Percentiles rank a stretch among this genome's conserved stretches.
Conservation (phyloP, 2,329 filamentous ascomycete species). For the Talaromyces albobiverticillius region DNA sequence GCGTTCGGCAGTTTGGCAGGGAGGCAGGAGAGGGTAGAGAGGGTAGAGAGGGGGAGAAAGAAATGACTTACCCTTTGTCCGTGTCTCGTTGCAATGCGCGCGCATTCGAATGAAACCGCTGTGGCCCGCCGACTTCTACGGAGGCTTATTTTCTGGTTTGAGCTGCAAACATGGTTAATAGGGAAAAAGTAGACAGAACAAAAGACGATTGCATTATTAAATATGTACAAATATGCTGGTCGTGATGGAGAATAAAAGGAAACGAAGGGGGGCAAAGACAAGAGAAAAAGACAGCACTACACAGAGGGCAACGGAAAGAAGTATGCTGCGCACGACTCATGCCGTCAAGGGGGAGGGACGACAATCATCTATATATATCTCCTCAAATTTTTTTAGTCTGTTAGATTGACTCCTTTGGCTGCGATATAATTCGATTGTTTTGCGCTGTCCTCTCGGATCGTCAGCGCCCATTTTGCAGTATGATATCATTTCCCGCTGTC, state of each 20-base stretch:
- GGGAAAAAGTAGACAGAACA: too few relatives aligned
- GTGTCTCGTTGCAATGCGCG: too few relatives aligned
- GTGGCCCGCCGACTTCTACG: too few relatives aligned
- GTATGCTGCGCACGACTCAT: too few relatives aligned
- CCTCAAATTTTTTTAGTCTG: neutral
- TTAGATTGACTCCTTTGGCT: neutral
- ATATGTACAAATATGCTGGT: too few relatives aligned
- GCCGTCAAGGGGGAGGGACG: neutral
- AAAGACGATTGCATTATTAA: too few relatives aligned
- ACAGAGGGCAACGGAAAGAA: too few relatives aligned
- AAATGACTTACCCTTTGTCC: neutral
- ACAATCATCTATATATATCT: neutral
- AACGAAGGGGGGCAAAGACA: neutral
- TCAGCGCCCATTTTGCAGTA: neutral
- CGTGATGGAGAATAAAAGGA: neutral
- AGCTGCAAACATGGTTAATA: too few relatives aligned
- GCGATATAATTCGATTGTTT: neutral
- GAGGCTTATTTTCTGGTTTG: too few relatives aligned
- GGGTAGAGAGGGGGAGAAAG: neutral
- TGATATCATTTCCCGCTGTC: neutral
- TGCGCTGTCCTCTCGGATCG: neutral
- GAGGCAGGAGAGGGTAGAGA: too few relatives aligned
- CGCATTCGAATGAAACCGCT: too few relatives aligned
- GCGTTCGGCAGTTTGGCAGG: too few relatives aligned
- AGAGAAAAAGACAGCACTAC: neutral